Conservation (phyloP, 2,329 filamentous ascomycete genomes). For the Aspergillus sp. region DNA sequence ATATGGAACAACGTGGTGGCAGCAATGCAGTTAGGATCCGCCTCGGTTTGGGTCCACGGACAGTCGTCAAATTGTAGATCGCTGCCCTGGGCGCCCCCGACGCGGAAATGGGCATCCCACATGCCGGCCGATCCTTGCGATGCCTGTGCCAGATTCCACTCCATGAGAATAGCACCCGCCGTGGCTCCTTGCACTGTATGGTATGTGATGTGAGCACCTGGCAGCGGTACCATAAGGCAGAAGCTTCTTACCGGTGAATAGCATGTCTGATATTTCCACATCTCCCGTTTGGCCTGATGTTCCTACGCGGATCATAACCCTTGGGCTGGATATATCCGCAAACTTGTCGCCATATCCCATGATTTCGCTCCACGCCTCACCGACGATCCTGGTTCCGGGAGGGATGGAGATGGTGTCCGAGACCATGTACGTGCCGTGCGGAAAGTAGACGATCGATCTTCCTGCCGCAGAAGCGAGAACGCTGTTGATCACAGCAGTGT, state of each 20-base stretch:
- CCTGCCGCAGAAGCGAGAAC: conserved; percentile 27
- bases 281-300: conserved; percentile 29
- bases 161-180: conserved; percentile 35
- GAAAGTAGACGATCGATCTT: conserved; percentile 34
- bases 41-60: conserved; percentile 12
- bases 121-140: conserved; percentile 27
- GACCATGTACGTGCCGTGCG: conserved; percentile 41
- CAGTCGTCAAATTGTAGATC: conserved; percentile 41
- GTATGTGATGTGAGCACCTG: not conserved
- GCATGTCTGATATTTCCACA: conserved; percentile 38
- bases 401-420: conserved; percentile 49
- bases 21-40: conserved; percentile 46
- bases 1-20: conserved; percentile 54
- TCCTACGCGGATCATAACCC: conserved; percentile 16
- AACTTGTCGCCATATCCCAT: conserved; percentile 50
- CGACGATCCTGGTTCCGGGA: conserved; percentile 51
- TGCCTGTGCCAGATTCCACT: conserved; percentile 35
- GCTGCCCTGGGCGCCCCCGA: conserved; percentile 46
- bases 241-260: conserved; percentile 44
- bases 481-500: conserved; percentile 37
- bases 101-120: conserved; percentile 39
- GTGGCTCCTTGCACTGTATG: conserved; percentile 28
- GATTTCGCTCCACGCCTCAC: conserved; percentile 55
- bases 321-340: conserved; percentile 43
- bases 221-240: conserved; percentile 26